phyloP scores from a whole-genome alignment of 257 asterid species.

The Gardenia jasminoides region DNA sequence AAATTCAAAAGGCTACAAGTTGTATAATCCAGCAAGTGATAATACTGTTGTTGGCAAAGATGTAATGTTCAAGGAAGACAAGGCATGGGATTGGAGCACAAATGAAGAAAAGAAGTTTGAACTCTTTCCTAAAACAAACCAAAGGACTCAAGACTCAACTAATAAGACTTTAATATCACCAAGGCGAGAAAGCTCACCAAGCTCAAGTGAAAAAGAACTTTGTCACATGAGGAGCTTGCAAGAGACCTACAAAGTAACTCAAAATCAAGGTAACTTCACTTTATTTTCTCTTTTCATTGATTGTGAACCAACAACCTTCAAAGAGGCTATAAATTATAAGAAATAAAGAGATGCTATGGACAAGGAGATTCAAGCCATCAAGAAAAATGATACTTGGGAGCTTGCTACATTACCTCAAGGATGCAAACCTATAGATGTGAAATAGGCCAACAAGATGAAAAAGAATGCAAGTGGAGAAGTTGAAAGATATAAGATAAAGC shows the following conservation, averaged over 20 bases:
- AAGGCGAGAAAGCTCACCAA: neutral
- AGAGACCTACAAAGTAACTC: neutral
- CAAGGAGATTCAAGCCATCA: neutral
- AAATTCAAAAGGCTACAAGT: constrained; percentile 12
- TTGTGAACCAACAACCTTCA: neutral
- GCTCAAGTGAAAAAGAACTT: neutral
- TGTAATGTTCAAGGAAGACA: neutral
- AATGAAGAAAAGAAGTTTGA: neutral
- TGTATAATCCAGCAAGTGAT: neutral
- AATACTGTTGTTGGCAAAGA: neutral
- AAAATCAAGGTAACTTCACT: neutral
- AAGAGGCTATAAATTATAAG: neutral
- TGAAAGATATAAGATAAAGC: neutral
- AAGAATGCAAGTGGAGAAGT: neutral
- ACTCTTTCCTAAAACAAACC: neutral
- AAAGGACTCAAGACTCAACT: neutral
- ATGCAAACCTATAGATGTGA: neutral
- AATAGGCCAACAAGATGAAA: neutral
- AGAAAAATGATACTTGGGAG: neutral
- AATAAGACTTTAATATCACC: neutral
- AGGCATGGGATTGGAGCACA: neutral
- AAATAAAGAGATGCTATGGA: constrained; percentile 8
- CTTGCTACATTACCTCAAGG: neutral
- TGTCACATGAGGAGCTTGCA: neutral
- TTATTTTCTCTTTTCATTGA: neutral